A percentile compares a stretch with the other conserved stretches of the same genome.
Evolutionary conservation across 306 rosid species (phyloP).

Genomic region (Clitoria ternatea): DNA sequence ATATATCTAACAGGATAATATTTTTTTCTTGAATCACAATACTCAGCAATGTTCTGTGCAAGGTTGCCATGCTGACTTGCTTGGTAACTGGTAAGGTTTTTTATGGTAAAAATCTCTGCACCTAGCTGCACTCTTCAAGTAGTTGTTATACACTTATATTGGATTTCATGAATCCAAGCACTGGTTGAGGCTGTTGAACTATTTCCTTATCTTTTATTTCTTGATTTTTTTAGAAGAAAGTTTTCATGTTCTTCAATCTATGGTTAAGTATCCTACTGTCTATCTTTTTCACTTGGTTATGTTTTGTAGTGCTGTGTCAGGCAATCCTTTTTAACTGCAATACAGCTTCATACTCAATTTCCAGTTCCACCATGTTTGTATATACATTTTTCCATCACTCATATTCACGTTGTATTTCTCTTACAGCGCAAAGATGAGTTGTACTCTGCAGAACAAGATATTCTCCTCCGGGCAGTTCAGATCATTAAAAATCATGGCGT

Average conservation of each 20-base stretch:
- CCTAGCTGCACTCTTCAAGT: not conserved
- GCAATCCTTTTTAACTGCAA: not conserved
- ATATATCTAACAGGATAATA: not conserved
- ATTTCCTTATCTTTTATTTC: not conserved
- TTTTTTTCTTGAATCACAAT: not conserved
- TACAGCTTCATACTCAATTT: constrained; percentile 1
- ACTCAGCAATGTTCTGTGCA: not conserved
- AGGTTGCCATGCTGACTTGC: not conserved
- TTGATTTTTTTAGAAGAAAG: not conserved
- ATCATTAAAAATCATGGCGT: constrained; percentile 65
- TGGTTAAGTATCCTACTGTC: not conserved
- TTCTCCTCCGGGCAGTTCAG: constrained; percentile 61
- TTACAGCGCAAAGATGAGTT: constrained; percentile 67
- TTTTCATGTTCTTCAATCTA: not conserved
- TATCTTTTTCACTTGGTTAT: not conserved
- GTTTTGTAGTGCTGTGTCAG: not conserved
- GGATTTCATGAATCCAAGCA: no score
- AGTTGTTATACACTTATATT: not conserved
- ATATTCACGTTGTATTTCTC: not conserved
- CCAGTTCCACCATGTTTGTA: not conserved
- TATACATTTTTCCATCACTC: not conserved
- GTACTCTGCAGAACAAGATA: constrained; percentile 69
- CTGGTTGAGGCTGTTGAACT: not conserved
- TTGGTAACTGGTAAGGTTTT: not conserved
- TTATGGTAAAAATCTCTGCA: not conserved